Evolutionary conservation across 257 asterid genomes (phyloP).

Genomic region (Catharanthus roseus): DNA sequence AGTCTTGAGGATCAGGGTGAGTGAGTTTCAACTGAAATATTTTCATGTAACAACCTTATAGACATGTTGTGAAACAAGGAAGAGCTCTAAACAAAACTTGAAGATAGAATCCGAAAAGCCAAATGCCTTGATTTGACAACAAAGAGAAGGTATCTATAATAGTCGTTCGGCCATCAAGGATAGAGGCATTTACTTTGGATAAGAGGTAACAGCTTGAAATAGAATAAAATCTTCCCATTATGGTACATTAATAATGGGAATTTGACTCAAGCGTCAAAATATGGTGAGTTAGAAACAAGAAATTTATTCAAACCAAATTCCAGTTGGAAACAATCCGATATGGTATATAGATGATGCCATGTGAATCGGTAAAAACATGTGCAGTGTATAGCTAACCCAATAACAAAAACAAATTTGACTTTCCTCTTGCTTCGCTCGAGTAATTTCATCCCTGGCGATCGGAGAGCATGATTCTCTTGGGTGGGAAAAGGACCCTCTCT

Average conservation of each 20-base stretch:
- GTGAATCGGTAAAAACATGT: no score
- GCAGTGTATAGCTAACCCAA: no score
- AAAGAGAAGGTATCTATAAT: neutral
- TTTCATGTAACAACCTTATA: neutral
- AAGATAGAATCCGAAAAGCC: neutral
- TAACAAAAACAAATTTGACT: no score
- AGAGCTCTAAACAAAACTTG: no score
- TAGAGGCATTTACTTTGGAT: neutral
- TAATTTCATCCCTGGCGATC: no score
- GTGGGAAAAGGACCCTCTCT: no score
- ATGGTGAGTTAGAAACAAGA: neutral
- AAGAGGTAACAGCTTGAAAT: neutral
- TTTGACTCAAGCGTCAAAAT: neutral
- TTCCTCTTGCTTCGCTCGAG: no score
- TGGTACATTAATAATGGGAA: neutral
- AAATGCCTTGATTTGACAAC: neutral
- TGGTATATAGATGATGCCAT: no score
- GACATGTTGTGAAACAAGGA: neutral
- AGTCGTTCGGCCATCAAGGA: neutral
- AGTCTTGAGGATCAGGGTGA: no score
- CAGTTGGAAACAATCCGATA: neutral
- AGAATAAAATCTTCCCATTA: neutral
- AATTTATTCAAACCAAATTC: no score
- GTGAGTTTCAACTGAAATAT: no score
- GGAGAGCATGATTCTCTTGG: no score